phyloP scores from a whole-genome alignment of 805 yeast genomes.

The Candida railenensis region DNA sequence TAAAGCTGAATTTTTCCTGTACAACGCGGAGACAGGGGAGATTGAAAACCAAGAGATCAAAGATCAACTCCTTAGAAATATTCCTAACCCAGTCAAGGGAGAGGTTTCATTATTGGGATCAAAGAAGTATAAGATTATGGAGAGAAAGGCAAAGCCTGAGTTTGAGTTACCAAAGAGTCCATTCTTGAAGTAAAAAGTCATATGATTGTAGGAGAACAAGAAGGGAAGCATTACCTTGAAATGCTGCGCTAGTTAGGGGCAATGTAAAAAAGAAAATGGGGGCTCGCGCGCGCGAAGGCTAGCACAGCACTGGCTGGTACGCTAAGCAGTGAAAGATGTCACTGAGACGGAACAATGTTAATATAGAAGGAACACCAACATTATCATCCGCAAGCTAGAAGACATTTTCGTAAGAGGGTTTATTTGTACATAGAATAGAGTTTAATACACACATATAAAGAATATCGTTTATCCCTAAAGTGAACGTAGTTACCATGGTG shows the following conservation, averaged over 20 bases:
- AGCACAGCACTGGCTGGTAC: too few species aligned
- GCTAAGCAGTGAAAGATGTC: too few species aligned
- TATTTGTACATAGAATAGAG: constrained; percentile 2
- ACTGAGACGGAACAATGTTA: too few species aligned
- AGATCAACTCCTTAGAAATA: constrained; percentile 27
- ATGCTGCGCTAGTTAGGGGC: background rate
- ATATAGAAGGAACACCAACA: too few species aligned
- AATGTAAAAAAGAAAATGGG: too few species aligned
- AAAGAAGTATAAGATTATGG: constrained; percentile 32
- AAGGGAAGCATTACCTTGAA: background rate
- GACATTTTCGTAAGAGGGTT: too few species aligned
- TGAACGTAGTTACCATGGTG: too few species aligned
- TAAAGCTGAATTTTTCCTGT: constrained; percentile 35
- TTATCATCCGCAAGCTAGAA: too few species aligned
- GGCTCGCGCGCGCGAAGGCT: background rate
- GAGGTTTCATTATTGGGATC: constrained; percentile 23
- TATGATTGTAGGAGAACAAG: too few species aligned
- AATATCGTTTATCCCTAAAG: too few species aligned
- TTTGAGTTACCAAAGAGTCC: constrained; percentile 34
- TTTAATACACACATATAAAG: background rate
- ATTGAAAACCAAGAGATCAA: constrained; percentile 21
- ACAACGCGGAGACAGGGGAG: constrained; percentile 27
- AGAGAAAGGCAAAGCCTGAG: constrained; percentile 19
- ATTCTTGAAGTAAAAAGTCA: constrained; percentile 21
- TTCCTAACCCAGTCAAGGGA: constrained; percentile 20